Evolutionary conservation across 2,329 filamentous ascomycete genomes (phyloP).

Genomic region (Didymella pomorum): DNA sequence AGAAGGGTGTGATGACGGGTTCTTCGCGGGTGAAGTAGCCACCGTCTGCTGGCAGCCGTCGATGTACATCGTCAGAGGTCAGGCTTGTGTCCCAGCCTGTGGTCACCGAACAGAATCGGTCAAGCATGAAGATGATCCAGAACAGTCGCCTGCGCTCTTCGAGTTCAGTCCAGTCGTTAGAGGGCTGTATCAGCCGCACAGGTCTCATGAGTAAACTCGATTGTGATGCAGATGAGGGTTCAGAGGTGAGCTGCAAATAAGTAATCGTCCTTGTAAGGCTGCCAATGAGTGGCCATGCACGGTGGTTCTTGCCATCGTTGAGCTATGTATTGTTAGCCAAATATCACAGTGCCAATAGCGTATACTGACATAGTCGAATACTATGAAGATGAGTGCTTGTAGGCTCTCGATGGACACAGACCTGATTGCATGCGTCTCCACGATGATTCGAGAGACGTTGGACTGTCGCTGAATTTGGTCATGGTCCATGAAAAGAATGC

Average conservation of each 20-base stretch:
- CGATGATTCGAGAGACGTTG: conserved; percentile 40
- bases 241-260: conserved; percentile 44
- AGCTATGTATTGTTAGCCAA: conserved; percentile 28
- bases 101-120: conserved; percentile 44
- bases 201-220: conserved; percentile 43
- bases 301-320: conserved; percentile 40
- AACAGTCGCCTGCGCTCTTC: conserved; percentile 45
- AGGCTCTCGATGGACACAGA: conserved; percentile 42
- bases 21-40: conserved; percentile 47
- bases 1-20: conserved; percentile 44
- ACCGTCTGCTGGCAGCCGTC: conserved; percentile 45
- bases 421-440: conserved; percentile 39
- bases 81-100: conserved; percentile 47
- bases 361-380: conserved; percentile 42
- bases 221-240: conserved; percentile 35
- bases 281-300: conserved; percentile 45
- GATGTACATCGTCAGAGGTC: conserved; percentile 46
- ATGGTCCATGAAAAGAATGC: conserved; percentile 33
- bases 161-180: conserved; percentile 42
- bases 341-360: not conserved
- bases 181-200: conserved; percentile 35
- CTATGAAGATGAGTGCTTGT: conserved; percentile 43
- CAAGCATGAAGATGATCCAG: conserved; percentile 47
- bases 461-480: conserved; percentile 40
- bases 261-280: conserved; percentile 47